A percentile compares a stretch with the other conserved stretches of the same genome.
Evolutionary conservation across 306 rosid species (phyloP).

Genomic region (Prunus davidiana): DNA sequence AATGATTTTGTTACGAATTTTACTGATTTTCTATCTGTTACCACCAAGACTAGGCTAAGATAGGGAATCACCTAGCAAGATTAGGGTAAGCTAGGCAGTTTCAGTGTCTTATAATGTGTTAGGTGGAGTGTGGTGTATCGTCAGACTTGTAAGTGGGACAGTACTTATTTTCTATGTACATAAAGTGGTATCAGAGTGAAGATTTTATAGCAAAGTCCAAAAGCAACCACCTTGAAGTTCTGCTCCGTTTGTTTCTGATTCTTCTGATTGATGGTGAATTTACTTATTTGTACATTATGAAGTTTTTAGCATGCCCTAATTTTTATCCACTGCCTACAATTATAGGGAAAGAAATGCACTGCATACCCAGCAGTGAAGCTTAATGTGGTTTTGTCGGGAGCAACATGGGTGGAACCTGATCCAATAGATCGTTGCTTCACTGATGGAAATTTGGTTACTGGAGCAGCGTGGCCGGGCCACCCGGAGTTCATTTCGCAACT

Average conservation of each 20-base stretch:
- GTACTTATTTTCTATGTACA: not conserved
- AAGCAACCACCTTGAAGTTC: not conserved
- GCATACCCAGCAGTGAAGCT: slow-evolving; percentile 83
- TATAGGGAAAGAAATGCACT: slow-evolving; percentile 79
- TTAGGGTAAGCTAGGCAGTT: not conserved
- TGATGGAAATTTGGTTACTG: slow-evolving; percentile 73
- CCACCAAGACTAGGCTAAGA: not conserved
- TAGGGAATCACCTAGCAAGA: not conserved
- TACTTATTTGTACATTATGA: not conserved
- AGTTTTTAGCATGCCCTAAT: not conserved
- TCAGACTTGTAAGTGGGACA: not conserved
- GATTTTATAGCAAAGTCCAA: no score
- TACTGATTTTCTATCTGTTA: no score
- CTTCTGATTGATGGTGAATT: not conserved
- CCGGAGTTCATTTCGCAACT: slow-evolving; percentile 80
- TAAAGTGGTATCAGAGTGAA: not conserved
- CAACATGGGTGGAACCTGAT: slow-evolving; percentile 80
- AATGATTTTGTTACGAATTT: no score
- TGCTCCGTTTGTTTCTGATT: not conserved
- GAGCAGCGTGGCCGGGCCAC: slow-evolving; percentile 88
- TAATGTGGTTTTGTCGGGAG: slow-evolving; percentile 63
- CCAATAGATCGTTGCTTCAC: slow-evolving; percentile 84
- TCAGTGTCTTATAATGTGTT: not conserved
- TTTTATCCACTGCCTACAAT: not conserved
- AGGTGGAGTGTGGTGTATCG: not conserved